Base-by-base conservation (phyloP, 257 asterid species). In the Solanum appendiculatum region DNA sequence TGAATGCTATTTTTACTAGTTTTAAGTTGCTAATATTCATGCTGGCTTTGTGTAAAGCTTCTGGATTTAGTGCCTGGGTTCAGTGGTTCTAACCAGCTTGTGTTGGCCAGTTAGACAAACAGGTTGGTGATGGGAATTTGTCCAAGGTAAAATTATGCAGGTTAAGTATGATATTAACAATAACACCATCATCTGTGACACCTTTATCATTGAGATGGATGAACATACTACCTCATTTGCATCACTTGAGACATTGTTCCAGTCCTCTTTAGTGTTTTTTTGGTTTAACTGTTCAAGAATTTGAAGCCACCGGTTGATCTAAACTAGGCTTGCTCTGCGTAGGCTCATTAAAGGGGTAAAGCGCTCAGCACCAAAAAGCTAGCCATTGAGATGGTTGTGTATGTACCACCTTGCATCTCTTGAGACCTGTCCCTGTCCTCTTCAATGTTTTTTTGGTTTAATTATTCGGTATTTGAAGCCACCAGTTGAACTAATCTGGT, bases 181-280 rank as follows among this genome's bases (percentile, higher is more conserved):
- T 46, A 80, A 48, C 40, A 78, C 66, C 85, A 46, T 80, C 85
- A 46, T 80, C 42, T 46, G 14, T 27, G 85, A 9, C 66, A 68
- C 34, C 74, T 60, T 85, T 87, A 89, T 77, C 87, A 77, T 12
- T 86, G 87, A 83, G 88, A 90, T 72, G 88, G 86, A 81, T 81
- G 85, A 33, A 14, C 84, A 15, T 78, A 4, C 64, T 29, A 31
- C 31, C 37, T 27, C 74, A 66, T 66, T 16, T 80, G 37, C 85
- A 29, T 27, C 85, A 46, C 27, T 29, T 46, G 64, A 78, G 84
- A 44, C 25, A 29, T 13, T 15, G 23, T 46, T n/a, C 66, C 13
- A 25, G 8, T 78, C 40, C 27, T 18, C 13, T 44, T 16, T 44
- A 2, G 31, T 31, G 74, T 18, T 2, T 44, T 27, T 77, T 25